Evolutionary conservation across 345 rosid species (phyloP).

Genomic region (Corchorus capsularis): DNA sequence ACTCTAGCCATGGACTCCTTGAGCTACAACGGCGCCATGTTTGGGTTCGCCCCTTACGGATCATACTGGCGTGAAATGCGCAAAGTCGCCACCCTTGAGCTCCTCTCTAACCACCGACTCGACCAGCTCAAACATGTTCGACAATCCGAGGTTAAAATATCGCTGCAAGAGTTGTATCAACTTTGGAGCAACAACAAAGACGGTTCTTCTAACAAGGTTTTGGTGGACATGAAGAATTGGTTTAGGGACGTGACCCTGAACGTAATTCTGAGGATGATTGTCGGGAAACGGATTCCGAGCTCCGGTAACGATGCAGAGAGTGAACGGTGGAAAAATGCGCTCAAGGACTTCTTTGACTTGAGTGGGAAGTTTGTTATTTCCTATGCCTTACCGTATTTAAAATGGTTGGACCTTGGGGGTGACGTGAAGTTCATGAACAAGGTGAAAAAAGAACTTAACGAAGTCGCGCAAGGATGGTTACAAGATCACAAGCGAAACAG

Average conservation of each 20-base stretch:
- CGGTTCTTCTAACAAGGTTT: constrained; percentile 20
- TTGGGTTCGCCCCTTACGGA: constrained; percentile 65
- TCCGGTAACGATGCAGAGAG: constrained; percentile 16
- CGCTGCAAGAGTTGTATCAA: constrained; percentile 36
- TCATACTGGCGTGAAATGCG: constrained; percentile 64
- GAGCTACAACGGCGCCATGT: constrained; percentile 60
- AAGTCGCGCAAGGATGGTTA: constrained; percentile 41
- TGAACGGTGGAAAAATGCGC: constrained; percentile 39
- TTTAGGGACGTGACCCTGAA: constrained; percentile 43
- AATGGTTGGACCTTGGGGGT: constrained; percentile 60
- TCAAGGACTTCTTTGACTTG: constrained; percentile 42
- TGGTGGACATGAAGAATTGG: constrained; percentile 48
- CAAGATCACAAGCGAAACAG: constrained; percentile 42
- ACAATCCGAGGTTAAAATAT: neutral
- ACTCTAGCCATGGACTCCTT: constrained; percentile 50
- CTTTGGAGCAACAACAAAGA: constrained; percentile 28
- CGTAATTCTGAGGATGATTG: constrained; percentile 45
- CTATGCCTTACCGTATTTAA: constrained; percentile 54
- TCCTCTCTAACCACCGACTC: constrained; percentile 57
- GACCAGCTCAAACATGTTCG: constrained; percentile 48
- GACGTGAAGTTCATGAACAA: constrained; percentile 59
- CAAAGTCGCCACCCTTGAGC: constrained; percentile 57
- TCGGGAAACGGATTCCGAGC: constrained; percentile 41
- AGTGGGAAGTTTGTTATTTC: constrained; percentile 46
- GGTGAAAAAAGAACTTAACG: constrained; percentile 47